phyloP scores from a whole-genome alignment of 1,284 basidiomycete genomes.

The Cryptococcus sp. region DNA sequence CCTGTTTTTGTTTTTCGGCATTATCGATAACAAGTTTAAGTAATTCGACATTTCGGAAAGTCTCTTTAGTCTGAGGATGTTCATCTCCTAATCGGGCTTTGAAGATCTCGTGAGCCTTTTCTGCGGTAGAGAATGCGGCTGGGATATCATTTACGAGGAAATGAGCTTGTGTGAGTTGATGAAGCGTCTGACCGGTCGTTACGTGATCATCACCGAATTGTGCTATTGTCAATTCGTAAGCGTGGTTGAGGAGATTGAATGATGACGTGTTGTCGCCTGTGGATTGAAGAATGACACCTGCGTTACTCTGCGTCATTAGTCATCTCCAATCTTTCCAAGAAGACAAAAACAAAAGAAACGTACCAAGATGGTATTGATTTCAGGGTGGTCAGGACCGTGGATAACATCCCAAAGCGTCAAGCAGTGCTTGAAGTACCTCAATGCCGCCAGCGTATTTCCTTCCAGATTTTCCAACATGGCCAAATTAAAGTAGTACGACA shows the following conservation, averaged over 20 bases:
- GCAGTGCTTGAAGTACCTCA: constrained; percentile 54
- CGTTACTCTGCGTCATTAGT: constrained; percentile 43
- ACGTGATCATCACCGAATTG: constrained; percentile 43
- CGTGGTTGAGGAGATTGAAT: constrained; percentile 37
- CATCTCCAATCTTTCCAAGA: not conserved
- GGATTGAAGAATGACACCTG: constrained; percentile 45
- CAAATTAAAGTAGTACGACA: constrained; percentile 56
- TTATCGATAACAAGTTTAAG: constrained; percentile 45
- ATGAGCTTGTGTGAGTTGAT: constrained; percentile 48
- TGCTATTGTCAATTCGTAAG: constrained; percentile 29
- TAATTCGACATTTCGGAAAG: constrained; percentile 48
- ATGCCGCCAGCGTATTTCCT: constrained; percentile 48
- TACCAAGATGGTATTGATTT: constrained; percentile 51
- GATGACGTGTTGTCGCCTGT: constrained; percentile 43
- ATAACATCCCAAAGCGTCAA: constrained; percentile 53
- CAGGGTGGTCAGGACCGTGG: constrained; percentile 54
- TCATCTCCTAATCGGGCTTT: constrained; percentile 44
- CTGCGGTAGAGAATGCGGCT: constrained; percentile 43
- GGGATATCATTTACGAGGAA: constrained; percentile 48
- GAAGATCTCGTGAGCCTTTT: constrained; percentile 47
- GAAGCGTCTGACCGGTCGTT: constrained; percentile 41
- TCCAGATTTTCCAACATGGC: constrained; percentile 53
- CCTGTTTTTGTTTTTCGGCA: constrained; percentile 40
- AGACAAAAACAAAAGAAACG: constrained; percentile 23
- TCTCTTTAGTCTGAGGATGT: constrained; percentile 48